phyloP scores from a whole-genome alignment of 2,329 filamentous ascomycete genomes.

The Fusarium sp. region DNA sequence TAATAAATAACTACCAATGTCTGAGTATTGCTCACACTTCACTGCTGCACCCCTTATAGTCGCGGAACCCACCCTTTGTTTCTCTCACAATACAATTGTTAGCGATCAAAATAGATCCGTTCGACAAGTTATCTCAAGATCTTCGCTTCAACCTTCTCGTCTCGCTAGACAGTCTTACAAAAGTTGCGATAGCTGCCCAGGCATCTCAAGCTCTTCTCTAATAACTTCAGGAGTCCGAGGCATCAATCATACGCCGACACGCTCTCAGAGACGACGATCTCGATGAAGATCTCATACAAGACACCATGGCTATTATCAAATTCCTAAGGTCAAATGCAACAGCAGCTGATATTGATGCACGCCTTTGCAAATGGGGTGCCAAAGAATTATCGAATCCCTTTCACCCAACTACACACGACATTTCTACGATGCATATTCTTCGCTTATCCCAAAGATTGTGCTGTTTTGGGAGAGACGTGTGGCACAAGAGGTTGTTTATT shows the following conservation, averaged over 20 bases:
- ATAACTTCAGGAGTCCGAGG: not conserved
- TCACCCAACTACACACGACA: not conserved
- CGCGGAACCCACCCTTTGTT: not conserved
- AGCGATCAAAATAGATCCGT: not conserved
- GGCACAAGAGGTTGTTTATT: not conserved
- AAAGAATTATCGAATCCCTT: not conserved
- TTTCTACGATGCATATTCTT: not conserved
- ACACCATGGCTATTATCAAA: not conserved
- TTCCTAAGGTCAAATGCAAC: not conserved
- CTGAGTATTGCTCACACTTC: not conserved
- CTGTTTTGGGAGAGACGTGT: not conserved
- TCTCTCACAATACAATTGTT: too few relatives aligned
- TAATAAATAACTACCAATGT: not conserved
- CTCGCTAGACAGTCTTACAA: not conserved
- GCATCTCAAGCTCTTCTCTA: not conserved
- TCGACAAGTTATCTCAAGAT: not conserved
- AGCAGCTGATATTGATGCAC: not conserved
- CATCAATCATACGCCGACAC: conserved; percentile 2
- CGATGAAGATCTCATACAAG: not conserved
- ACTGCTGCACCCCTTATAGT: not conserved
- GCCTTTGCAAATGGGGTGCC: not conserved
- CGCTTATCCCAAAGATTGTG: not conserved
- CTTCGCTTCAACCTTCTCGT: not conserved
- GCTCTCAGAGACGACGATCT: not conserved
- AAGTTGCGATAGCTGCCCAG: not conserved